Evolutionary conservation across 78 protist species (phyloP).

Genomic region (Dictyostelium firmibasis): DNA sequence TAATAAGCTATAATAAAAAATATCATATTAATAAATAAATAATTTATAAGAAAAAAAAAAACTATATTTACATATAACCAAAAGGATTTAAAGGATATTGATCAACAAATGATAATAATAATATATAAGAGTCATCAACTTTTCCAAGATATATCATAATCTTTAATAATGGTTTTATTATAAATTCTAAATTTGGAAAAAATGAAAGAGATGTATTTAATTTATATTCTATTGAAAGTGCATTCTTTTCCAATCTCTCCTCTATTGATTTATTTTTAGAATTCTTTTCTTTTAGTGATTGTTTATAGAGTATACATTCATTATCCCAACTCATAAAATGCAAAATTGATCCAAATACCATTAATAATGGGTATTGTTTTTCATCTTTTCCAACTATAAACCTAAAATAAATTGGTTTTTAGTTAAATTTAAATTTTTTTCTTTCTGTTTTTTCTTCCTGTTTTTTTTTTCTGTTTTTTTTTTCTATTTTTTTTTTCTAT

Average conservation of each 20-base stretch:
- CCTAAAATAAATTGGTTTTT: background rate
- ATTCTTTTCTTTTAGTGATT: background rate
- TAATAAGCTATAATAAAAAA: background rate
- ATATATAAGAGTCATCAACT: background rate
- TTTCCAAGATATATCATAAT: background rate
- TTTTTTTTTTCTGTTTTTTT: background rate
- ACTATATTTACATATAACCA: constrained; percentile 15
- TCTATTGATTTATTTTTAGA: background rate
- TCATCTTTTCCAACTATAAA: constrained; percentile 9
- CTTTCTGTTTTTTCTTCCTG: background rate
- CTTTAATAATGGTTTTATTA: constrained; percentile 5
- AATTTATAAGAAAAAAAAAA: no score
- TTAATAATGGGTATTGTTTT: constrained; percentile 7
- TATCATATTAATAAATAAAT: background rate
- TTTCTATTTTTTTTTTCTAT: background rate
- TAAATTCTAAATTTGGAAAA: constrained; percentile 20
- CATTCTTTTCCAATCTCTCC: background rate
- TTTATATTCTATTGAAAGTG: background rate
- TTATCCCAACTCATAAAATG: constrained; percentile 10
- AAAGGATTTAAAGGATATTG: constrained; percentile 15
- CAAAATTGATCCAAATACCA: constrained; percentile 7
- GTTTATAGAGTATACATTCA: background rate
- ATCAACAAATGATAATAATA: background rate
- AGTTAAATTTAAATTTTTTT: background rate
- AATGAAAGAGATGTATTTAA: background rate